phyloP scores from a whole-genome alignment of 2,329 filamentous ascomycete genomes.

The Metarhizium sp. region DNA sequence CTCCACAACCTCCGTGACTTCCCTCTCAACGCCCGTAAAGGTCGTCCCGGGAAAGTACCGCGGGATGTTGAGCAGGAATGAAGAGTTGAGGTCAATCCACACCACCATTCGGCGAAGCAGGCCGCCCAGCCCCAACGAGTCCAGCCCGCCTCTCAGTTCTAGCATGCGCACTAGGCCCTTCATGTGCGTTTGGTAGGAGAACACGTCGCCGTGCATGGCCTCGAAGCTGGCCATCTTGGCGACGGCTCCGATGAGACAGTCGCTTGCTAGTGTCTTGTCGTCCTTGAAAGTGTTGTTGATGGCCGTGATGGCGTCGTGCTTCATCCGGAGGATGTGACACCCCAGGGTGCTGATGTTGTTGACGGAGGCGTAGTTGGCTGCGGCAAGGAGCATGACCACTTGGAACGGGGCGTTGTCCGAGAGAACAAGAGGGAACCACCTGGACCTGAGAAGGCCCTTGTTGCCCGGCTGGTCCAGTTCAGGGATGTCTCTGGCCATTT shows the following conservation, averaged over 20 bases:
- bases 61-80: constrained; percentile 23
- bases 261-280: constrained; percentile 18
- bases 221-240: constrained; percentile 44
- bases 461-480: constrained; percentile 16
- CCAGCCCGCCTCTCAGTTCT: constrained; percentile 21
- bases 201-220: constrained; percentile 35
- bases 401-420: constrained; percentile 15
- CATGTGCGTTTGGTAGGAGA: constrained; percentile 38
- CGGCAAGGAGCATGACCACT: constrained; percentile 18
- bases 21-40: constrained; percentile 10
- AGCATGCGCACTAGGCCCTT: constrained; percentile 32
- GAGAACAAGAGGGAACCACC: constrained; percentile 19
- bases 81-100: constrained; percentile 36
- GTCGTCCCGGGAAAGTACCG: constrained; percentile 22
- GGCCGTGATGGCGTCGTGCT: constrained; percentile 28
- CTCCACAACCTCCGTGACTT: constrained; percentile 11
- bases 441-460: constrained; percentile 16
- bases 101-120: constrained; percentile 32
- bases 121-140: constrained; percentile 8
- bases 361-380: constrained; percentile 16
- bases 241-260: constrained; percentile 36
- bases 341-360: constrained; percentile 5
- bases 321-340: constrained; percentile 29
- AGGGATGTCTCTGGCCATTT: constrained; percentile 20
- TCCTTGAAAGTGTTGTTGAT: constrained; percentile 19